Percentiles rank a stretch among this genome's conserved stretches.
phyloP scores from a whole-genome alignment of 176 grass and related monocot species.

The Ananas comosus region DNA sequence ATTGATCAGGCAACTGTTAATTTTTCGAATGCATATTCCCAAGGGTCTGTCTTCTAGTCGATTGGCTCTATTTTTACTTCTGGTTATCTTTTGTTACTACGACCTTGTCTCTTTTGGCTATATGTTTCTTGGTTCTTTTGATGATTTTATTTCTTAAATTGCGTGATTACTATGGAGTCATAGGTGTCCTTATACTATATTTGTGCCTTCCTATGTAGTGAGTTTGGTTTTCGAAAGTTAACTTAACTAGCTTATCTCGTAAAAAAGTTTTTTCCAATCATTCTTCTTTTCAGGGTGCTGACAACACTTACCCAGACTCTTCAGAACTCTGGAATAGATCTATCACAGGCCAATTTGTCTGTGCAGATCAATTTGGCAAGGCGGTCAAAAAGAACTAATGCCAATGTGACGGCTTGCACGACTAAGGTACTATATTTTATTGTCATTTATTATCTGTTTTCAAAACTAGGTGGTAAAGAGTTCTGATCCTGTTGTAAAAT shows the following conservation, averaged over 20 bases:
- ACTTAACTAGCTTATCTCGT: slow-evolving; percentile 4
- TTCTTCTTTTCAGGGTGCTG: slow-evolving; percentile 31
- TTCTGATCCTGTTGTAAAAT: no score
- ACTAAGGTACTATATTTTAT: slow-evolving; percentile 24
- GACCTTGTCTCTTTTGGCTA: neutral
- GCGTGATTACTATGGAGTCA: neutral
- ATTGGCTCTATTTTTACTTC: neutral
- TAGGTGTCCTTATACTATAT: neutral
- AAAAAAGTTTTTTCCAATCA: neutral
- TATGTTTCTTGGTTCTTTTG: neutral
- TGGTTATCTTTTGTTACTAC: neutral
- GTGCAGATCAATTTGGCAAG: slow-evolving; percentile 54
- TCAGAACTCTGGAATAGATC: slow-evolving; percentile 52
- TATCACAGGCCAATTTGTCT: slow-evolving; percentile 52
- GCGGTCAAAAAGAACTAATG: slow-evolving; percentile 10
- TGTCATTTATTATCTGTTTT: no score
- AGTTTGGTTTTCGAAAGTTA: neutral
- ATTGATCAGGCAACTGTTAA: slow-evolving; percentile 12
- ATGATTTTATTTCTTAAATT: neutral
- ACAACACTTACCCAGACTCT: slow-evolving; percentile 39
- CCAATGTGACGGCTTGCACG: slow-evolving; percentile 6
- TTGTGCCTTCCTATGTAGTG: neutral
- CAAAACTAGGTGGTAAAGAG: no score
- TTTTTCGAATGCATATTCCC: slow-evolving; percentile 57
- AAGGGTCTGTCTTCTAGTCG: slow-evolving; percentile 29